phyloP scores from a whole-genome alignment of 2,329 filamentous ascomycete species.

The Pseudocercospora musae region DNA sequence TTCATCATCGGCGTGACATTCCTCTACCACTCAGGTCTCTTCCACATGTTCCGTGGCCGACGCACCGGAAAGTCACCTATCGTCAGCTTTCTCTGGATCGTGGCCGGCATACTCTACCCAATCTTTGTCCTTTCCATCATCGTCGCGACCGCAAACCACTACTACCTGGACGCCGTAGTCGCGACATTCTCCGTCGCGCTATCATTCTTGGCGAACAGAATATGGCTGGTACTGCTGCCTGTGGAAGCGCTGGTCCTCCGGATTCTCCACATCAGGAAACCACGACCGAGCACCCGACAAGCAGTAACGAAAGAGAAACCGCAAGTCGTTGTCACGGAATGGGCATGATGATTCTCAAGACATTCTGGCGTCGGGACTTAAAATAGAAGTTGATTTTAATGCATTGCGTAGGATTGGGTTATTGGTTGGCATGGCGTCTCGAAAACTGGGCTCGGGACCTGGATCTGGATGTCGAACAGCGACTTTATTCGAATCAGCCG shows the following conservation, averaged over 20 bases:
- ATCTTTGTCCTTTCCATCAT: constrained; percentile 50
- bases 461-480: not conserved
- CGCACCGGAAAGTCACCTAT: constrained; percentile 30
- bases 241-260: constrained; percentile 51
- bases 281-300: constrained; percentile 49
- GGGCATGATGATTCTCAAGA: constrained; percentile 5
- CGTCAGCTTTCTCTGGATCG: constrained; percentile 37
- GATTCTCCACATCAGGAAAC: constrained; percentile 51
- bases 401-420: not conserved
- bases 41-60: constrained; percentile 38
- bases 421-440: not conserved
- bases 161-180: constrained; percentile 54
- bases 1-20: constrained; percentile 52
- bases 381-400: not conserved
- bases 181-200: constrained; percentile 49
- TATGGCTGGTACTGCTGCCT: constrained; percentile 52
- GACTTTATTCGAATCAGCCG: not conserved
- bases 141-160: constrained; percentile 62
- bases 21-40: constrained; percentile 51
- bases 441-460: not conserved
- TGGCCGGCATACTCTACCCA: constrained; percentile 43
- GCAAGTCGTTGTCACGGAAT: constrained; percentile 18
- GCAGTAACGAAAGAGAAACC: constrained; percentile 7
- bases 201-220: constrained; percentile 48
- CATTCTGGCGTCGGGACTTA: no score